phyloP scores from a whole-genome alignment of 2,329 filamentous ascomycete genomes.

The Tricladium varicosporioides region DNA sequence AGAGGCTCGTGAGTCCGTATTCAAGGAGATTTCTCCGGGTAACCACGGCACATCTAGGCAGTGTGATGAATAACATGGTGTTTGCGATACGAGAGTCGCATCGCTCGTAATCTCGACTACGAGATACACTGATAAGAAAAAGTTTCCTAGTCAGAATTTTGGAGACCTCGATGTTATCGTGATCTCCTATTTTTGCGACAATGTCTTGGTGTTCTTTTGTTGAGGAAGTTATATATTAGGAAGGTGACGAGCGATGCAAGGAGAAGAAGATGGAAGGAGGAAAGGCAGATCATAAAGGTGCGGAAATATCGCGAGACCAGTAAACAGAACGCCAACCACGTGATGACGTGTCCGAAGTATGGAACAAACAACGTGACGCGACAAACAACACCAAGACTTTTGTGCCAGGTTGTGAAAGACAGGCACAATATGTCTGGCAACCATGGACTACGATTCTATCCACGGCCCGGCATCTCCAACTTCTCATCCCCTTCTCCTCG shows the following conservation, averaged over 20 bases:
- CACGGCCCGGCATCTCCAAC: slow-evolving; percentile 61
- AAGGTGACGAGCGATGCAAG: too few species aligned
- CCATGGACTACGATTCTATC: slow-evolving; percentile 58
- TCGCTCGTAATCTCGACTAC: neutral
- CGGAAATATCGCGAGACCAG: too few species aligned
- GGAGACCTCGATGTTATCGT: neutral
- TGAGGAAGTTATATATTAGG: too few species aligned
- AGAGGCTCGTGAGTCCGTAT: neutral
- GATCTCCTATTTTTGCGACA: too few species aligned
- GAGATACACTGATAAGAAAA: slow-evolving; percentile 6
- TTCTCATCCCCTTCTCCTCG: slow-evolving; percentile 42
- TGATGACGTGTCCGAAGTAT: too few species aligned
- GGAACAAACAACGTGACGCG: neutral
- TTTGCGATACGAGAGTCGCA: neutral
- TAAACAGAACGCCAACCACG: too few species aligned
- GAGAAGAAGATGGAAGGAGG: too few species aligned
- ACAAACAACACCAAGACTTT: too few species aligned
- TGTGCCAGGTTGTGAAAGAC: neutral
- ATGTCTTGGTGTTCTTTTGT: too few species aligned
- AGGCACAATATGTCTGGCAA: slow-evolving; percentile 11
- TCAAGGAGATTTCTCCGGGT: neutral
- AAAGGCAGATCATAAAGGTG: too few species aligned
- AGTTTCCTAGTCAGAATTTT: neutral
- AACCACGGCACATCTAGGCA: neutral
- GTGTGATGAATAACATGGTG: neutral